A percentile compares a stretch with the other conserved stretches of the same genome.
Evolutionary conservation across 1,284 basidiomycete genomes (phyloP).

Genomic region (Ustilago shanxiensis): DNA sequence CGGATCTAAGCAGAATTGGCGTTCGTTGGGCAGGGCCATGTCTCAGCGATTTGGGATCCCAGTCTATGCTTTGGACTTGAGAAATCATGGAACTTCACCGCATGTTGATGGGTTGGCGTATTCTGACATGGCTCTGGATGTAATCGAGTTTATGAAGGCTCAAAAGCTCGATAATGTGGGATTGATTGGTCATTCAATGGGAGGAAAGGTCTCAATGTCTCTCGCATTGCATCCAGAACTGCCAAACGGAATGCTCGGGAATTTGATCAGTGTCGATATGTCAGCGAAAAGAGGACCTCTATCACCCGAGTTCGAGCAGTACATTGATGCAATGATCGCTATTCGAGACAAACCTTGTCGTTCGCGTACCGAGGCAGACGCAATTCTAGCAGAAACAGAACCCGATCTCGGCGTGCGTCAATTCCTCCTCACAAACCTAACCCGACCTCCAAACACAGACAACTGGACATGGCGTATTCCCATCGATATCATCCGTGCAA

Average conservation of each 20-base stretch:
- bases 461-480: constrained; percentile 79
- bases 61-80: constrained; percentile 82
- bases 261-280: constrained; percentile 85
- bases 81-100: constrained; percentile 85
- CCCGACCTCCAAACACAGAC: constrained; percentile 68
- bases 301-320: constrained; percentile 75
- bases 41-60: constrained; percentile 75
- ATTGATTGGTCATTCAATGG: constrained; percentile 88
- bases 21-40: constrained; percentile 79
- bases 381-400: constrained; percentile 77
- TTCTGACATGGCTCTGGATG: constrained; percentile 78
- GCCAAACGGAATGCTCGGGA: constrained; percentile 72
- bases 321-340: constrained; percentile 79
- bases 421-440: constrained; percentile 86
- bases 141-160: constrained; percentile 74
- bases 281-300: constrained; percentile 78
- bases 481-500: constrained; percentile 76
- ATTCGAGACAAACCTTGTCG: constrained; percentile 76
- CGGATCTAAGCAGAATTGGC: constrained; percentile 85
- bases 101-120: constrained; percentile 81
- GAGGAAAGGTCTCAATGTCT: constrained; percentile 87
- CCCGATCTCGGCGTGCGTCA: constrained; percentile 77
- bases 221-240: constrained; percentile 76
- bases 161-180: constrained; percentile 74
- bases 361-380: constrained; percentile 78